Percentiles rank a stretch among this genome's conserved stretches.
Conservation (phyloP, 805 yeast species). For the Kodamaea kakaduensis region DNA sequence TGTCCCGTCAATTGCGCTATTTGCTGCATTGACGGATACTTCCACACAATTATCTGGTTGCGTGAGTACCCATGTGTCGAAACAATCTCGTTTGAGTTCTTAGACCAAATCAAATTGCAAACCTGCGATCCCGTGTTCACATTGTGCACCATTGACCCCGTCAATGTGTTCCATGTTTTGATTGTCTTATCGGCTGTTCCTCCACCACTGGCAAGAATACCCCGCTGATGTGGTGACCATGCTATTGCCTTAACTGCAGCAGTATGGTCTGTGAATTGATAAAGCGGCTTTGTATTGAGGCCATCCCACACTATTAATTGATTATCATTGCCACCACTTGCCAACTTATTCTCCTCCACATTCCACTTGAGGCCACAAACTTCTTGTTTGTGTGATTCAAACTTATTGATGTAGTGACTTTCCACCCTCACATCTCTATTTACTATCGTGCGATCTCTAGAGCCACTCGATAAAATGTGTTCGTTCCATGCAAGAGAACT, state of each 20-base stretch:
- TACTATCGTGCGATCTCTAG: conserved; percentile 76
- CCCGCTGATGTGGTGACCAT: conserved; percentile 97
- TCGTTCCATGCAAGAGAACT: conserved; percentile 93
- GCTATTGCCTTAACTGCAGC: conserved; percentile 97
- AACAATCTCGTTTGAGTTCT: conserved; percentile 85
- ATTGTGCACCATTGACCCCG: conserved; percentile 68
- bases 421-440: conserved; percentile 91
- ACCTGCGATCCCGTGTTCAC: conserved; percentile 97
- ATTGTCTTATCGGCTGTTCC: conserved; percentile 92
- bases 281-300: conserved; percentile 58
- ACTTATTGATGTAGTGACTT: conserved; percentile 68
- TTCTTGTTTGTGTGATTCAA: conserved; percentile 83
- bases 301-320: conserved; percentile 87
- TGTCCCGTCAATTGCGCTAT: conserved; percentile 93
- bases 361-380: conserved; percentile 97
- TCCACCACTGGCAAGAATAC: conserved; percentile 91
- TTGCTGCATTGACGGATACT: conserved; percentile 88
- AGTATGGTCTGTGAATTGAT: conserved; percentile 73
- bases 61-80: conserved; percentile 93
- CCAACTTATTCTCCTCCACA: conserved; percentile 82
- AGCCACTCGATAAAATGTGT: conserved; percentile 82
- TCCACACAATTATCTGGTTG: conserved; percentile 91
- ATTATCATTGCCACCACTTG: conserved; percentile 95
- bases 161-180: conserved; percentile 87
- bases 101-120: conserved; percentile 91